Conservation (phyloP, 2,329 filamentous ascomycete genomes). For the Colletotrichum sojae region DNA sequence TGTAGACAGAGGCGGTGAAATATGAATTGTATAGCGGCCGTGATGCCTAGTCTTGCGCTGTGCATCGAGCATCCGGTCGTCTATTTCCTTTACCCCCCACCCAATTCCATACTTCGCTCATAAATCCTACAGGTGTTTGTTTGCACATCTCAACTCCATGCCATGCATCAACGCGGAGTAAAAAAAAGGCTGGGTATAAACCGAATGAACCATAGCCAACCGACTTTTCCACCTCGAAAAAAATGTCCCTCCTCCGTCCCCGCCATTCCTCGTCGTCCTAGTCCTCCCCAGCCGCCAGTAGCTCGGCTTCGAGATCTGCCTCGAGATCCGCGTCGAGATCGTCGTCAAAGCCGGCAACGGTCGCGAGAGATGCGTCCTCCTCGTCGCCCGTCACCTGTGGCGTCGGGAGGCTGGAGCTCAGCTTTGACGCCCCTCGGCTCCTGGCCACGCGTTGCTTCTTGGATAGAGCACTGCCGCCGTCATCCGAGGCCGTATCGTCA, state of each 20-base stretch:
- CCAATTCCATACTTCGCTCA: constrained; percentile 16
- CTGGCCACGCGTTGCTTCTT: constrained; percentile 67
- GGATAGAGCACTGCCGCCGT: constrained; percentile 51
- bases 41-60: background rate
- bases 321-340: constrained; percentile 72
- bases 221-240: constrained; percentile 24
- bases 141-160: constrained; percentile 42
- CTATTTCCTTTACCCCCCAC: constrained; percentile 1
- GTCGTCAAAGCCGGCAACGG: constrained; percentile 60
- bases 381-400: constrained; percentile 59
- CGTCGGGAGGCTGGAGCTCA: constrained; percentile 61
- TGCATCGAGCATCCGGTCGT: background rate
- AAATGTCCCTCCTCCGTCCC: background rate
- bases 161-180: constrained; percentile 39
- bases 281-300: constrained; percentile 65
- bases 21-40: background rate
- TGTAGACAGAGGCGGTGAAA: no score
- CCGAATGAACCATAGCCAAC: constrained; percentile 40
- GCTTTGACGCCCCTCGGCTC: constrained; percentile 59
- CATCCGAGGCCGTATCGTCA: constrained; percentile 45
- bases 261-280: constrained; percentile 12
- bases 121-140: constrained; percentile 31
- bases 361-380: constrained; percentile 48
- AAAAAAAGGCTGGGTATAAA: constrained; percentile 41
- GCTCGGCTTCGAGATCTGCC: constrained; percentile 73